These are phyloP conservation scores for Tilletia indica DNA, from an alignment of 1,284 basidiomycete species.

Conservation along the genomic window DNA sequence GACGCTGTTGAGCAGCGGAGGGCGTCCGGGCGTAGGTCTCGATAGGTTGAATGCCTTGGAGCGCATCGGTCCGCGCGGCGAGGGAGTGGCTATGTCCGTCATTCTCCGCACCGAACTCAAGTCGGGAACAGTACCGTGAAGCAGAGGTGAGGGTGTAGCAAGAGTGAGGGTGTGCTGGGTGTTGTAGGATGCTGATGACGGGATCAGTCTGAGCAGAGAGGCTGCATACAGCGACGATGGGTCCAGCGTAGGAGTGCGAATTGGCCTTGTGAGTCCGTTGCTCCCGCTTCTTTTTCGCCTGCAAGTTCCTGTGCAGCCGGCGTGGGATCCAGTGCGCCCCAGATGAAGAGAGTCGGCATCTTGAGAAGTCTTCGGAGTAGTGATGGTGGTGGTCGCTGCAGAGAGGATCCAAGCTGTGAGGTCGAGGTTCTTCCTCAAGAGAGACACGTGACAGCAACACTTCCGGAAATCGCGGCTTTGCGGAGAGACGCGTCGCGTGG, in stretches of 20 bases:
- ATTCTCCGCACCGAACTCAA: not conserved
- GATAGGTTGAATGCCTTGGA: not conserved
- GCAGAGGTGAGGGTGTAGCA: not conserved
- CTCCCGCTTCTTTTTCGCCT: too few species aligned
- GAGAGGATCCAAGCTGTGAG: too few species aligned
- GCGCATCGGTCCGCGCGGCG: not conserved
- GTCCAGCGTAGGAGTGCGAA: not conserved
- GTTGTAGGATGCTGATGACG: too few species aligned
- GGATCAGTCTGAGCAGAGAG: not conserved
- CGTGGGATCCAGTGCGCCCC: slow-evolving; percentile 2
- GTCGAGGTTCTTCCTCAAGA: not conserved
- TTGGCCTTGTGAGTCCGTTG: too few species aligned
- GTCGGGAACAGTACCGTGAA: slow-evolving; percentile 1
- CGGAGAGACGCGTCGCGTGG: not conserved
- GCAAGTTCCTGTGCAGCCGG: not conserved
- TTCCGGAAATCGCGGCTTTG: not conserved
- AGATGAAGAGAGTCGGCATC: slow-evolving; percentile 2
- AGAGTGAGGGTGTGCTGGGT: not conserved
- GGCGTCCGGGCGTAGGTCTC: not conserved
- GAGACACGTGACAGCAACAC: slow-evolving; percentile 12
- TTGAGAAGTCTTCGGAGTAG: not conserved
- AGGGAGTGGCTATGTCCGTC: not conserved
- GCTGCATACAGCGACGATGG: slow-evolving; percentile 5
- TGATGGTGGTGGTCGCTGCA: too few species aligned
- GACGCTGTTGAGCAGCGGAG: not conserved